Evolutionary conservation across 2,329 filamentous ascomycete genomes (phyloP).

Genomic region (Exophiala alcalophila): DNA sequence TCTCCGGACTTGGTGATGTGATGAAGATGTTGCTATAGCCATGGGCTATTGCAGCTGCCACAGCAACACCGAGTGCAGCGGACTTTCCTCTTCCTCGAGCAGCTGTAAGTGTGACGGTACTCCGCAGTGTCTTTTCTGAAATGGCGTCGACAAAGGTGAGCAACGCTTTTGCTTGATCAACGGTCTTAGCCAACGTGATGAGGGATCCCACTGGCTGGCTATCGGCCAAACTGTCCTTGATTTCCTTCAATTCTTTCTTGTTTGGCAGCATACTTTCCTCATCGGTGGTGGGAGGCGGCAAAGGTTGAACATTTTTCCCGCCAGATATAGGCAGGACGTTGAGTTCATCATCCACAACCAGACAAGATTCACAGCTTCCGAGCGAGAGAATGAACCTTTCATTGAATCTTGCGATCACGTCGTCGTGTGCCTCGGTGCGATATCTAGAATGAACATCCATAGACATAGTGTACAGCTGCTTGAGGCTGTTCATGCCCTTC

Average conservation of each 20-base stretch:
- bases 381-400: conserved; percentile 94
- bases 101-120: conserved; percentile 89
- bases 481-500: conserved; percentile 95
- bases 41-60: conserved; percentile 89
- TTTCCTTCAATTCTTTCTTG: conserved; percentile 71
- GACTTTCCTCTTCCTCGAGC: conserved; percentile 96
- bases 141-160: conserved; percentile 96
- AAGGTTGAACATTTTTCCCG: conserved; percentile 79
- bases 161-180: conserved; percentile 95
- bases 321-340: conserved; percentile 97
- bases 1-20: conserved; percentile 94
- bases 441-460: conserved; percentile 99
- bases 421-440: conserved; percentile 90
- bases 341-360: conserved; percentile 95
- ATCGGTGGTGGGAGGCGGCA: conserved; percentile 73
- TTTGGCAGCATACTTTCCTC: conserved; percentile 68
- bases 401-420: conserved; percentile 95
- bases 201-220: conserved; percentile 82
- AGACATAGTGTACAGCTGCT: conserved; percentile 91
- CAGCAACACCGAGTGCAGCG: conserved; percentile 87
- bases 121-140: conserved; percentile 89
- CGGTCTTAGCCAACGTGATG: conserved; percentile 79
- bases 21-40: conserved; percentile 99
- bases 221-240: conserved; percentile 84
- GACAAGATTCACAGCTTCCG: conserved; percentile 88